phyloP scores from a whole-genome alignment of 305 asterid species.

The Ilex paraguariensis region DNA sequence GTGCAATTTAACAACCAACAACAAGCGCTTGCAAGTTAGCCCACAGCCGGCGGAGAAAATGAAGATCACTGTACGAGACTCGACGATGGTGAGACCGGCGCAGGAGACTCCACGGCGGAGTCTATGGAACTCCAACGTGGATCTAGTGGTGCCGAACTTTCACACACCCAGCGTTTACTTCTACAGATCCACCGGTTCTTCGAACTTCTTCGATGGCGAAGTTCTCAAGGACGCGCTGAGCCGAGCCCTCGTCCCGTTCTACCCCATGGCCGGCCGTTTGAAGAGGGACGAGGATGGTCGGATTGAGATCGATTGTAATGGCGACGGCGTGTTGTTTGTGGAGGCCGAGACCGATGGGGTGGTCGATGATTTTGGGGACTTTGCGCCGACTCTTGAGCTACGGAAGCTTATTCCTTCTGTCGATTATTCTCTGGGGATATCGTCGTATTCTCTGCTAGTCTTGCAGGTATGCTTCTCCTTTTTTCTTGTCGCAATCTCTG shows the following conservation, averaged over 20 bases:
- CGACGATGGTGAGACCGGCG: constrained; percentile 67
- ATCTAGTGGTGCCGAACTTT: constrained; percentile 73
- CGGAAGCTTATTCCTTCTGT: constrained; percentile 69
- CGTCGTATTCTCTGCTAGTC: constrained; percentile 52
- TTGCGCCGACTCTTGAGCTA: constrained; percentile 75
- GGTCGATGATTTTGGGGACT: constrained; percentile 69
- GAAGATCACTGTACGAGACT: constrained; percentile 42
- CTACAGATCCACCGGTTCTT: constrained; percentile 49
- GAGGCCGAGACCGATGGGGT: constrained; percentile 68
- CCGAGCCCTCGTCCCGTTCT: constrained; percentile 65
- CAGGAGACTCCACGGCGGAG: constrained; percentile 41
- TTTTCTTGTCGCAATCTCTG: too few species aligned
- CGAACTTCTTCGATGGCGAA: constrained; percentile 48
- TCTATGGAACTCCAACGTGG: constrained; percentile 82
- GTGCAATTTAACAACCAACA: too few species aligned
- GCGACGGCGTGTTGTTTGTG: constrained; percentile 69
- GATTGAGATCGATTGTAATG: constrained; percentile 70
- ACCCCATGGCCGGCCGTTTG: constrained; percentile 79
- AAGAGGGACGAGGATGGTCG: constrained; percentile 75
- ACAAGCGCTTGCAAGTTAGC: too few species aligned
- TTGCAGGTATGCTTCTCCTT: constrained; percentile 43
- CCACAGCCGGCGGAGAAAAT: constrained; percentile 12
- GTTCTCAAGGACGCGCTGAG: constrained; percentile 60
- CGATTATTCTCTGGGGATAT: constrained; percentile 66
- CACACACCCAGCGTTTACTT: constrained; percentile 86